These are phyloP conservation scores for Acacia crassicarpa DNA, from an alignment of 306 rosid genomes.

Conservation along the genomic window DNA sequence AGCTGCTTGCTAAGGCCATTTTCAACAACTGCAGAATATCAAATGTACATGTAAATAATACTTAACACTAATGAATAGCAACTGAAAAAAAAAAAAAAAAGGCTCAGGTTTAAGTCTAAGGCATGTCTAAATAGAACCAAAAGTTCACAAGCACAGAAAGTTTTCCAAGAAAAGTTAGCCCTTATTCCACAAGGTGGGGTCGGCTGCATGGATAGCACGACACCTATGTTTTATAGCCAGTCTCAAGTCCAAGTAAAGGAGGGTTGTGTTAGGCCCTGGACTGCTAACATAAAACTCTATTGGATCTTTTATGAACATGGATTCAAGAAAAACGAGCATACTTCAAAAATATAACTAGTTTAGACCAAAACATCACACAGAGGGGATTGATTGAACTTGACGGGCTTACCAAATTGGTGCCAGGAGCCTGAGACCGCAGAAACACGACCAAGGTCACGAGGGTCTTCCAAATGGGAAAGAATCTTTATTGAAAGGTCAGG, in stretches of 20 bases:
- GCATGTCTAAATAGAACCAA: not conserved
- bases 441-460: conserved; percentile 59
- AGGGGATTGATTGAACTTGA: conserved; percentile 15
- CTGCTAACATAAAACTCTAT: too few relatives aligned
- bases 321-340: not conserved
- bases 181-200: too few relatives aligned
- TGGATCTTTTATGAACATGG: too few relatives aligned
- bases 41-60: conserved; percentile 13
- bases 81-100: conserved; percentile 10
- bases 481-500: conserved; percentile 51
- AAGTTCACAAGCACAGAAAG: not conserved
- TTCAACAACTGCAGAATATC: conserved; percentile 61
- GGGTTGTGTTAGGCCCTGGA: too few relatives aligned
- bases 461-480: conserved; percentile 58
- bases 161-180: not conserved
- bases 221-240: too few relatives aligned
- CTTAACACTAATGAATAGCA: conserved; percentile 18
- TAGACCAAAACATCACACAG: conserved; percentile 8
- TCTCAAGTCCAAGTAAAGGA: too few relatives aligned
- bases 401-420: conserved; percentile 52
- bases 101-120: not conserved
- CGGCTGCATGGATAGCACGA: too few relatives aligned
- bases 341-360: not conserved
- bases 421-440: conserved; percentile 54
- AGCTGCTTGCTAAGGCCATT: conserved; percentile 54